These are phyloP conservation scores for Panicum virgatum DNA, from an alignment of 202 grass and related monocot species.

Conservation along the genomic window DNA sequence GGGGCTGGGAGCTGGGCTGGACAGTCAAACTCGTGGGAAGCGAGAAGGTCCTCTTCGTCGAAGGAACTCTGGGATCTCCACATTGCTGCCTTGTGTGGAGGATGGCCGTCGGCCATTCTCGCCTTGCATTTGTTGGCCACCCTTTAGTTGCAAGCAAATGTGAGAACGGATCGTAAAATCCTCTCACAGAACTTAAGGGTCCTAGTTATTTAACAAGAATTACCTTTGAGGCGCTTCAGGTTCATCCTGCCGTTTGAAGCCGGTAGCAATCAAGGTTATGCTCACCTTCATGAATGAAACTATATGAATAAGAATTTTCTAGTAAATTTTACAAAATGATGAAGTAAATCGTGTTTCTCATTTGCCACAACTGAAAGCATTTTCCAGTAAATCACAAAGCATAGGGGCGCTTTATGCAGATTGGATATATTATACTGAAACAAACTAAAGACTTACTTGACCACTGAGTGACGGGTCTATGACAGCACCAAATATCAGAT, in stretches of 20 bases:
- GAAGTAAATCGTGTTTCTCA: too few species aligned
- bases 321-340: too few species aligned
- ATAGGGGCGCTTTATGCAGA: too few species aligned
- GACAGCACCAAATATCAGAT: constrained; percentile 99
- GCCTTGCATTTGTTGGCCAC: constrained; percentile 48
- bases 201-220: neutral
- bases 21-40: constrained; percentile 55
- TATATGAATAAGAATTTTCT: too few species aligned
- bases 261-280: constrained; percentile 98
- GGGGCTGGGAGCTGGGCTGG: constrained; percentile 22
- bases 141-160: constrained; percentile 41
- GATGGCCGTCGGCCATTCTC: constrained; percentile 46
- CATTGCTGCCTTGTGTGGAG: constrained; percentile 50
- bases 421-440: too few species aligned
- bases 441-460: constrained; percentile 68
- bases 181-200: neutral
- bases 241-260: constrained; percentile 94
- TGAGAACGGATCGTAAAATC: constrained; percentile 8
- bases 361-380: too few species aligned
- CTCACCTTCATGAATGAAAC: constrained; percentile 83
- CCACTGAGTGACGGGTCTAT: constrained; percentile 86
- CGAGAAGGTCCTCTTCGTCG: constrained; percentile 67
- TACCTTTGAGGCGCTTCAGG: constrained; percentile 69
- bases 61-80: constrained; percentile 88
- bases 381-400: too few species aligned